Base-by-base conservation (phyloP, 2,329 filamentous ascomycete species). In the Botryotinia narcissicola region DNA sequence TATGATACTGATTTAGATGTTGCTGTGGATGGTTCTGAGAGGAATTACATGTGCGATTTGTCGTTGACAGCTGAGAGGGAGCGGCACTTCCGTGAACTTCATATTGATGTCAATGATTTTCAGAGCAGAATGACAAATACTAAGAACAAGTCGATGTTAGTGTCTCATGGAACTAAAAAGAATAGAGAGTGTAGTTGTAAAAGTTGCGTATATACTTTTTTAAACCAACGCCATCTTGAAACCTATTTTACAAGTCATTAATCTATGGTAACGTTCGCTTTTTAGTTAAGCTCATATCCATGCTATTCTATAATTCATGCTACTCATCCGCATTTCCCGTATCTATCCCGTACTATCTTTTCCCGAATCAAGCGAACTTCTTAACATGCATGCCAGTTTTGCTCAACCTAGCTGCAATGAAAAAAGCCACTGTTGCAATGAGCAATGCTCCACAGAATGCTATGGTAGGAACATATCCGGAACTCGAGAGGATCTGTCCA, bases 391-490 rank as follows among this genome's bases (percentile, higher is more conserved):
- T 35, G 29, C 70, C 70, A 35, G 70, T 72, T 42, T 72, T 72
- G 12, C 32, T 25, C 37, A 66, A 6, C 10, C 70, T 72, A 29
- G 70, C 51, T 32, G 70, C 61, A 12, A 59, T 18, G 2, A 72
- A 67, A 20, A 40, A 72, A n/a, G 51, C 35, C 14, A 67, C 70
- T 5, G 70, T 40, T 25, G 46, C n/a, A n/a, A 67, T 40, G 18
- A 73, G 37, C 20, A 54, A 42, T 18, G 51, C 42, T 18, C 71
- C 71, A 29, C 63, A 73, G n/a, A 68, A 73, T 42, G n/a, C 35
- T 18, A 70, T 73, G 3, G 71, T 57, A 37, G 64, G 16, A 40
- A 62, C 25, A 44, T 73, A 73, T 37, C 71, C 71, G 12, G 62
- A 37, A 70, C 32, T 32, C 12, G 29, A 46, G 18, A 73, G 48